Evolutionary conservation across 805 yeast genomes (phyloP).

Genomic region (Candida qinlingensis): DNA sequence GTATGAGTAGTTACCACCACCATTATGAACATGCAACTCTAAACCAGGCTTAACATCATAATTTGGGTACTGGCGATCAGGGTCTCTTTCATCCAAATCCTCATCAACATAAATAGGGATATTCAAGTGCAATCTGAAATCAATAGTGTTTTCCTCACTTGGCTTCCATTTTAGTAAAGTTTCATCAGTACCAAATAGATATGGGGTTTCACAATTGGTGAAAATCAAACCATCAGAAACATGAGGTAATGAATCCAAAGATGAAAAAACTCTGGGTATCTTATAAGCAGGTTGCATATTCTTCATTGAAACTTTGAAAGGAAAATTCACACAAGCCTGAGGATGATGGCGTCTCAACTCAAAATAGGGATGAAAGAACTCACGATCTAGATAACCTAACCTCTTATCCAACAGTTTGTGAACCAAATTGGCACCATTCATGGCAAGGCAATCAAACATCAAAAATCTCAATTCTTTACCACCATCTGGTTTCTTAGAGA

Average conservation of each 20-base stretch:
- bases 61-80: constrained; percentile 67
- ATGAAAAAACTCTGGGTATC: constrained; percentile 67
- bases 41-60: constrained; percentile 77
- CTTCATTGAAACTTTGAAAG: constrained; percentile 82
- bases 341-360: constrained; percentile 66
- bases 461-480: constrained; percentile 69
- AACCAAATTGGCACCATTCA: constrained; percentile 69
- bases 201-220: constrained; percentile 87
- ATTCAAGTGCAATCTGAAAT: constrained; percentile 64
- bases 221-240: constrained; percentile 91
- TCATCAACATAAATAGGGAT: constrained; percentile 58
- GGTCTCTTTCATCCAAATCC: constrained; percentile 55
- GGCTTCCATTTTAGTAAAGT: constrained; percentile 95
- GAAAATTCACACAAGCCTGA: constrained; percentile 67
- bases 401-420: constrained; percentile 73
- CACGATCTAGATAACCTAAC: constrained; percentile 78
- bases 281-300: constrained; percentile 82
- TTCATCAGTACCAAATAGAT: constrained; percentile 82
- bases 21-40: constrained; percentile 72
- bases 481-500: constrained; percentile 54
- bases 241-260: constrained; percentile 71
- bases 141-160: constrained; percentile 90
- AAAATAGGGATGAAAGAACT: constrained; percentile 77
- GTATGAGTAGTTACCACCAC: constrained; percentile 54
- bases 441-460: constrained; percentile 86